Conservation (phyloP, 192 early-diverging fungal genomes). For the Coemansia umbellata region DNA sequence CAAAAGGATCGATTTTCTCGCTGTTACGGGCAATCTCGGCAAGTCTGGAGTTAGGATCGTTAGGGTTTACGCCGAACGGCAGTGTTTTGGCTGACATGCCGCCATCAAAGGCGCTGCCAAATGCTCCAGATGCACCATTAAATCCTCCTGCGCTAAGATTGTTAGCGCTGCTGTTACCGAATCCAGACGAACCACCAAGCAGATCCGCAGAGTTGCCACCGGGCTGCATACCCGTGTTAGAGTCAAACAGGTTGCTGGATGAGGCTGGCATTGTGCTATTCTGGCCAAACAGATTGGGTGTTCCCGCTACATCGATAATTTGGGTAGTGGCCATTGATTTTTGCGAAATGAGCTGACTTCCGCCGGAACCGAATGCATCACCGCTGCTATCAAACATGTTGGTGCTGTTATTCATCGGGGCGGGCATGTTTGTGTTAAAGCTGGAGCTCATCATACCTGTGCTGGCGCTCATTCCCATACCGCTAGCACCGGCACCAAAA, state of each 20-base stretch:
- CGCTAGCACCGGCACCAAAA: background rate
- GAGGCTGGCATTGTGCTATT: constrained; percentile 13
- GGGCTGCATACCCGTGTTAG: constrained; percentile 6
- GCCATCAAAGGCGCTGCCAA: constrained; percentile 53
- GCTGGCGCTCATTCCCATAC: constrained; percentile 11
- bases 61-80: constrained; percentile 34
- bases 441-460: constrained; percentile 3
- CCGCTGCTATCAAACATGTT: constrained; percentile 15
- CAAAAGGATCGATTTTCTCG: constrained; percentile 55
- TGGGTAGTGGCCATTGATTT: constrained; percentile 25
- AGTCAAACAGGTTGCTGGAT: constrained; percentile 14
- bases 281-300: constrained; percentile 34
- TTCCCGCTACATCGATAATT: constrained; percentile 5
- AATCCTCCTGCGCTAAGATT: constrained; percentile 8
- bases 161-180: background rate
- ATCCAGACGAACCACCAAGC: constrained; percentile 6
- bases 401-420: constrained; percentile 8
- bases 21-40: constrained; percentile 57
- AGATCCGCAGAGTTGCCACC: constrained; percentile 2
- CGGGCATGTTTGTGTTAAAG: constrained; percentile 11
- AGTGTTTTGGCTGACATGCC: constrained; percentile 42
- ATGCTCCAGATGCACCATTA: constrained; percentile 35
- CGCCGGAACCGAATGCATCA: constrained; percentile 25
- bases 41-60: constrained; percentile 41
- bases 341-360: constrained; percentile 34